Conservation (phyloP, 768 basidiomycete species). For the Rhodosporidiobolus sp. region DNA sequence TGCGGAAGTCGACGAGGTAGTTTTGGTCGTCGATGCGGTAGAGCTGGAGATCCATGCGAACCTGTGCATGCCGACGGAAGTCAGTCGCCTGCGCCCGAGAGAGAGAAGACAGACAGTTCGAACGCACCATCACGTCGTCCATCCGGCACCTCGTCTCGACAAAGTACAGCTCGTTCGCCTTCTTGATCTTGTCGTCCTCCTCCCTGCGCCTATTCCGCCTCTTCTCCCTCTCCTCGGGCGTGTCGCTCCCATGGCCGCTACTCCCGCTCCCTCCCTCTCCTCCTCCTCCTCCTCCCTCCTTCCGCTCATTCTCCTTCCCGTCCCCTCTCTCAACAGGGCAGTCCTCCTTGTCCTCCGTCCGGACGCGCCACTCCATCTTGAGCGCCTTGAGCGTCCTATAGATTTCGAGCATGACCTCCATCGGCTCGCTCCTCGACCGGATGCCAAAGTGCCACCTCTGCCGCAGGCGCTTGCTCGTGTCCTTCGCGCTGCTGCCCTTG, state of each 20-base stretch:
- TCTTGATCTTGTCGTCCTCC: conserved; percentile 49
- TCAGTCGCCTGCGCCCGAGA: background rate
- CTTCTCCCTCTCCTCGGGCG: conserved; percentile 49
- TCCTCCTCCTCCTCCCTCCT: conserved; percentile 63
- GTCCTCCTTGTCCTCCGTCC: conserved; percentile 61
- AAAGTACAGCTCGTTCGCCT: conserved; percentile 66
- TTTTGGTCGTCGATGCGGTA: conserved; percentile 92
- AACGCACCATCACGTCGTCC: conserved; percentile 77
- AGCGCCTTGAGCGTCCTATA: conserved; percentile 84
- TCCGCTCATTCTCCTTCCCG: conserved; percentile 48
- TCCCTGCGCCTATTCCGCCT: conserved; percentile 43
- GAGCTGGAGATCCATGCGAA: conserved; percentile 94
- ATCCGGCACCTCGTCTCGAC: conserved; percentile 89
- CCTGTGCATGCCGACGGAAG: conserved; percentile 53
- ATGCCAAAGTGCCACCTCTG: conserved; percentile 99
- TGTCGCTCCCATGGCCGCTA: conserved; percentile 51
- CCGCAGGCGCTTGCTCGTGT: conserved; percentile 64
- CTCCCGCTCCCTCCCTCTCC: conserved; percentile 60
- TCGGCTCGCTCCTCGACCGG: conserved; percentile 72
- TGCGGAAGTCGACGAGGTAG: conserved; percentile 97
- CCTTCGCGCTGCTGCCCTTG: background rate
- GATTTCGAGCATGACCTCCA: conserved; percentile 99
- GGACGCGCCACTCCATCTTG: conserved; percentile 97
- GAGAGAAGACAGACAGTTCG: background rate
- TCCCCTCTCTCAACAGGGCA: too few relatives aligned